Conservation (phyloP, 2,329 filamentous ascomycete species). For the Talaromyces sp. region DNA sequence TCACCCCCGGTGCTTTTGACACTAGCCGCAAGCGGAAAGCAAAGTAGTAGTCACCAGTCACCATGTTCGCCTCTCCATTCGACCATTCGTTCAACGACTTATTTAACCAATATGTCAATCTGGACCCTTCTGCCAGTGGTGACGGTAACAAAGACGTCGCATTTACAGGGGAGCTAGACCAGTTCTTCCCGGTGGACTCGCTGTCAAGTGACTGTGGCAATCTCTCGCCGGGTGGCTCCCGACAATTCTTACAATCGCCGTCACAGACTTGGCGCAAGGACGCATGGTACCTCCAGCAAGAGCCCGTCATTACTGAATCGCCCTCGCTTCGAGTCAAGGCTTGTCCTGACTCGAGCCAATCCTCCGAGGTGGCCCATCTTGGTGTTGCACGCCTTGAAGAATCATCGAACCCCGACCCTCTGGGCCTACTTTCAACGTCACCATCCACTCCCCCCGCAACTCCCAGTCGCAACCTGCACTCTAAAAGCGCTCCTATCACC, state of each 20-base stretch:
- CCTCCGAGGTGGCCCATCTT: conserved; percentile 23
- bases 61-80: conserved; percentile 43
- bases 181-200: conserved; percentile 47
- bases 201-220: conserved; percentile 49
- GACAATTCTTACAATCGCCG: conserved; percentile 32
- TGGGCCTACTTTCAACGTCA: conserved; percentile 20
- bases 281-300: conserved; percentile 47
- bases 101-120: conserved; percentile 60
- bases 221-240: conserved; percentile 44
- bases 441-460: conserved; percentile 33
- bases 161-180: conserved; percentile 45
- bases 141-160: conserved; percentile 44
- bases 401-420: conserved; percentile 18
- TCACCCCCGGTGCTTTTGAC: conserved; percentile 11
- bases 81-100: conserved; percentile 55
- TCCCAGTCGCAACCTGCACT: conserved; percentile 28
- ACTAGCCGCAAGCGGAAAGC: conserved; percentile 39
- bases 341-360: conserved; percentile 30
- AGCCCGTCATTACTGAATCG: conserved; percentile 32
- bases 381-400: conserved; percentile 25
- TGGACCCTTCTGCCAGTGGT: conserved; percentile 46
- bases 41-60: conserved; percentile 50
- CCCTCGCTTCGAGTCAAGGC: conserved; percentile 6
- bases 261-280: conserved; percentile 52
- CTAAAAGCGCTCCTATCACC: conserved; percentile 31